Evolutionary conservation across 192 early-diverging fungal species (phyloP).

Genomic region (Ambispora gerdemannii): DNA sequence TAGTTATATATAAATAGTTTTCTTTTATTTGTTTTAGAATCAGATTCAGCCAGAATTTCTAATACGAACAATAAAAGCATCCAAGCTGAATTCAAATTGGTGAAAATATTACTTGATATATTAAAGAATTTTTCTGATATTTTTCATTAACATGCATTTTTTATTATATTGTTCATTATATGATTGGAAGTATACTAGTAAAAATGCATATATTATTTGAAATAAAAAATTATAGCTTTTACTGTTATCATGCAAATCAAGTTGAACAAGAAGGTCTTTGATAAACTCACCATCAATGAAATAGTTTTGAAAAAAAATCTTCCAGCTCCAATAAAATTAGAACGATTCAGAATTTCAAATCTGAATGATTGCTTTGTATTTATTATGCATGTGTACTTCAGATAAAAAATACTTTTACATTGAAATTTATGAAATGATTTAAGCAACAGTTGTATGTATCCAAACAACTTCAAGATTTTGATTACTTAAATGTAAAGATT

Average conservation of each 20-base stretch:
- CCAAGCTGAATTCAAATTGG: neutral
- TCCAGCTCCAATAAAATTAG: neutral
- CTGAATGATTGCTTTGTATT: no score
- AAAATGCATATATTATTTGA: neutral
- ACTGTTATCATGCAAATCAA: neutral
- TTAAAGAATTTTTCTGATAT: neutral
- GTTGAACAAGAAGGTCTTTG: neutral
- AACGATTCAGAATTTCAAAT: no score
- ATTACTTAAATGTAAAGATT: neutral
- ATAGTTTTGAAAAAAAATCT: neutral
- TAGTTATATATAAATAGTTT: slow-evolving; percentile 21
- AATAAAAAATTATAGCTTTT: neutral
- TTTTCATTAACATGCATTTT: neutral
- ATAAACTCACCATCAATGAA: neutral
- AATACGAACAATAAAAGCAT: neutral
- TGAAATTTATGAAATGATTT: neutral
- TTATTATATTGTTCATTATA: neutral
- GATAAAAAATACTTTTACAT: neutral
- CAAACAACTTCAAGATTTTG: slow-evolving; percentile 1
- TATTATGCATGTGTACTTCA: neutral
- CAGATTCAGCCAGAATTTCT: neutral
- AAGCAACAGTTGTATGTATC: neutral
- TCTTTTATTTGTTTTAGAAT: neutral
- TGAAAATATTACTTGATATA: slow-evolving; percentile 8
- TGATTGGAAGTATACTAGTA: neutral